These are phyloP conservation scores for Nitzschia sp. DNA, from an alignment of 108 stramenopile species.

Conservation along the genomic window DNA sequence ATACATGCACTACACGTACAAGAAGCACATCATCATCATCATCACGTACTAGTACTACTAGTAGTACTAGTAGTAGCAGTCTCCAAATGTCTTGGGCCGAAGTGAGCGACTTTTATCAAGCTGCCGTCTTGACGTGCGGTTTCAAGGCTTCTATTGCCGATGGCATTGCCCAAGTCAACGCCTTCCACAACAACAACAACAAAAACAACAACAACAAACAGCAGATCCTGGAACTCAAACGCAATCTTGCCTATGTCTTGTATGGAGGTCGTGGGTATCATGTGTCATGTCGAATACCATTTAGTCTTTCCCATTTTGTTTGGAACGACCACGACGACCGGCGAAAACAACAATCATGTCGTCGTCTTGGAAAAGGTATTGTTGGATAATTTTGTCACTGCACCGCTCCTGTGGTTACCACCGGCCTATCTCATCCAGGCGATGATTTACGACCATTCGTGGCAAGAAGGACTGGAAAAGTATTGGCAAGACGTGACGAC, in stretches of 20 bases:
- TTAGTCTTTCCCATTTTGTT: slow-evolving; percentile 28
- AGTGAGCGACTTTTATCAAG: slow-evolving; percentile 28
- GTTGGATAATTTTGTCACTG: slow-evolving; percentile 36
- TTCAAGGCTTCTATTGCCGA: slow-evolving; percentile 38
- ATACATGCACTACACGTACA: not conserved
- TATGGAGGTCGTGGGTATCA: slow-evolving; percentile 37
- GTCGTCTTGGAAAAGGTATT: slow-evolving; percentile 12
- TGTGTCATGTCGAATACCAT: slow-evolving; percentile 36
- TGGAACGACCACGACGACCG: slow-evolving; percentile 3
- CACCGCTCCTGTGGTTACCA: slow-evolving; percentile 40
- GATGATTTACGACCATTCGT: slow-evolving; percentile 15
- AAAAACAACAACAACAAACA: not conserved
- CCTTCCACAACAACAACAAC: not conserved
- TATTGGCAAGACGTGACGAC: slow-evolving; percentile 26
- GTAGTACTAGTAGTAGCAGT: too few species aligned
- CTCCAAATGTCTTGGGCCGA: not conserved
- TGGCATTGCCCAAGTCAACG: slow-evolving; percentile 34
- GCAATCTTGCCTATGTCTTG: slow-evolving; percentile 33
- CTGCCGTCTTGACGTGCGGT: slow-evolving; percentile 33
- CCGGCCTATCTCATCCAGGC: slow-evolving; percentile 46
- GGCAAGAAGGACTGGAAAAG: slow-evolving; percentile 25
- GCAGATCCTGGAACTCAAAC: not conserved
- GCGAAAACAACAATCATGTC: not conserved
- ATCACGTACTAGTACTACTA: not conserved
- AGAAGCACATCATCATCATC: not conserved